These are phyloP conservation scores for Nosema granulosis DNA, from an alignment of 371 early-diverging fungal genomes.

Conservation along the genomic window DNA sequence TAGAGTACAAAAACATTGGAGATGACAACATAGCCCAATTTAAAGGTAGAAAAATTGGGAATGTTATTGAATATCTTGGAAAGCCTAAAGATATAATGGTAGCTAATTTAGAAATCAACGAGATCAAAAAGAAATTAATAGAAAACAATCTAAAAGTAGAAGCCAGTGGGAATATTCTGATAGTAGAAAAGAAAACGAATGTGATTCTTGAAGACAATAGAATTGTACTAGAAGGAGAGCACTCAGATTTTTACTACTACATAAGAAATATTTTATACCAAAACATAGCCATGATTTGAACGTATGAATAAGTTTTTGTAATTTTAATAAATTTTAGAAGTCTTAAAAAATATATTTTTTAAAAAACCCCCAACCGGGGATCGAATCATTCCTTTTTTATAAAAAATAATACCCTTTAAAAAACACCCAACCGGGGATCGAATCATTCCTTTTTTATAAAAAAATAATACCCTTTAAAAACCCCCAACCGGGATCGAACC, in stretches of 20 bases:
- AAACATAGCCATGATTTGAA: background rate
- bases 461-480: too few relatives aligned
- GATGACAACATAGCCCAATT: constrained; percentile 43
- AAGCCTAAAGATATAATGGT: constrained; percentile 33
- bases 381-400: too few relatives aligned
- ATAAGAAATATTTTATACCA: constrained; percentile 15
- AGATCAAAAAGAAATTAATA: constrained; percentile 51
- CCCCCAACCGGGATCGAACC: too few relatives aligned
- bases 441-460: too few relatives aligned
- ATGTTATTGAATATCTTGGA: constrained; percentile 20
- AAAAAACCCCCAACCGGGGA: too few relatives aligned
- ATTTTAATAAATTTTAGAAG: too few relatives aligned
- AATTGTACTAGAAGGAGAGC: constrained; percentile 18
- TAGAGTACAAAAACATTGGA: constrained; percentile 47
- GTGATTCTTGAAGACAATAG: background rate
- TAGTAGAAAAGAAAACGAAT: background rate
- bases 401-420: too few relatives aligned
- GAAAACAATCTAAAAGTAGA: constrained; percentile 62
- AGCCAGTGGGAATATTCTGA: too few relatives aligned
- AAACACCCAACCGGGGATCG: too few relatives aligned
- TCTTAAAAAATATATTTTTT: too few relatives aligned
- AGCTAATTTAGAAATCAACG: constrained; percentile 46
- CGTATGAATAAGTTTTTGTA: background rate
- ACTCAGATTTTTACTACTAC: background rate
- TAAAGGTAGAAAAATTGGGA: constrained; percentile 13